Conservation (phyloP, 129 eudicot genomes). For the Escallonia herrerae region DNA sequence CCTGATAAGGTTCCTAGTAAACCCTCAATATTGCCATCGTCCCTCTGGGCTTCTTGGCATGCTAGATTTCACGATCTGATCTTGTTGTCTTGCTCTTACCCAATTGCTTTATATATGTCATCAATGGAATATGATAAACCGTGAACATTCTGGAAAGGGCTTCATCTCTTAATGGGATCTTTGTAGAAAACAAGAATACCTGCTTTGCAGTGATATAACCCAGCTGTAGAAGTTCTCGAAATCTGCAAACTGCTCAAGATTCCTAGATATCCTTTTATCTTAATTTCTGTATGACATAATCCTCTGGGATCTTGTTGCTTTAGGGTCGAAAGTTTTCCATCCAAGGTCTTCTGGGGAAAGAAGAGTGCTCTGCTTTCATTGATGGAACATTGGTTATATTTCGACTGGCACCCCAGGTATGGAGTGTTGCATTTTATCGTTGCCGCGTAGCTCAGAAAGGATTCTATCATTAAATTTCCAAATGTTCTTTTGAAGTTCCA, state of each 20-base stretch:
- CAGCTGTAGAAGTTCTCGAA: not conserved
- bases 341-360: constrained; percentile 71
- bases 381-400: constrained; percentile 86
- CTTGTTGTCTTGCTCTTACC: too few relatives aligned
- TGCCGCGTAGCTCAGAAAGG: not conserved
- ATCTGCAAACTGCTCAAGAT: not conserved
- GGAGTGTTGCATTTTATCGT: not conserved
- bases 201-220: not conserved
- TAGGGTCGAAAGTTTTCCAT: constrained; percentile 92
- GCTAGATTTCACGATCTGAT: too few relatives aligned
- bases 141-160: too few relatives aligned
- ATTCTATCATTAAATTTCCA: not conserved
- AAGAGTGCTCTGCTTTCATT: constrained; percentile 48
- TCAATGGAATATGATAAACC: too few relatives aligned
- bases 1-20: too few relatives aligned
- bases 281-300: not conserved
- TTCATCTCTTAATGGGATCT: too few relatives aligned
- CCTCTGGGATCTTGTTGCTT: not conserved
- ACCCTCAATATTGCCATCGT: too few relatives aligned
- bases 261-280: not conserved
- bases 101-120: too few relatives aligned
- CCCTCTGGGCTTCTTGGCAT: too few relatives aligned
- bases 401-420: constrained; percentile 97
- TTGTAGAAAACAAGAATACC: too few relatives aligned
- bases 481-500: constrained; percentile 7